phyloP scores from a whole-genome alignment of 306 rosid species.

The Pterocarpus macrocarpus region DNA sequence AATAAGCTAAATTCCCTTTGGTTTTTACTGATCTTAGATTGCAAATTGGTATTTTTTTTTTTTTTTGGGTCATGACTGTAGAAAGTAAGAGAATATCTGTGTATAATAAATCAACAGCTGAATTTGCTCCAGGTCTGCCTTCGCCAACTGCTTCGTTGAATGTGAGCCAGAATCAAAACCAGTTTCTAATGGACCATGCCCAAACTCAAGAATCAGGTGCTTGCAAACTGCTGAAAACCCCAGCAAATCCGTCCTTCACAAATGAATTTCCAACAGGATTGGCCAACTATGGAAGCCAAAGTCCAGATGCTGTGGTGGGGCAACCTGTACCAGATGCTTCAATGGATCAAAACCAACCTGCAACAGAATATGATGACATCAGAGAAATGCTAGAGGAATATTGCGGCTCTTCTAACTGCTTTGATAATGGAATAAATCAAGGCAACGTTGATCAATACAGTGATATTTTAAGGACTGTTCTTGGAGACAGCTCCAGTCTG shows the following conservation, averaged over 20 bases:
- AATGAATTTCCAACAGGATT: constrained; percentile 13
- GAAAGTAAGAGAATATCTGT: too few relatives aligned
- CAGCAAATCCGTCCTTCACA: background rate
- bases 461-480: constrained; percentile 23
- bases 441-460: constrained; percentile 13
- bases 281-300: constrained; percentile 20
- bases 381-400: constrained; percentile 43
- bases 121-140: background rate
- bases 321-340: constrained; percentile 19
- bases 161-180: constrained; percentile 32
- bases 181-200: background rate
- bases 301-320: constrained; percentile 25
- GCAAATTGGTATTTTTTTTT: too few relatives aligned
- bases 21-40: background rate
- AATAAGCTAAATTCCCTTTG: background rate
- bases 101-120: background rate
- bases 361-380: constrained; percentile 28
- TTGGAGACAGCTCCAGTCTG: background rate
- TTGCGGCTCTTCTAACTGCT: background rate
- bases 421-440: constrained; percentile 21
- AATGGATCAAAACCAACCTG: constrained; percentile 12
- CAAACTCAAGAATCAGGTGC: background rate
- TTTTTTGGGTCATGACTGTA: too few relatives aligned
- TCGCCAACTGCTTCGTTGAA: constrained; percentile 17
- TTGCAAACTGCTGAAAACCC: background rate